Conservation (phyloP, 2,329 filamentous ascomycete species). For the Alternaria hordeiaustralica region DNA sequence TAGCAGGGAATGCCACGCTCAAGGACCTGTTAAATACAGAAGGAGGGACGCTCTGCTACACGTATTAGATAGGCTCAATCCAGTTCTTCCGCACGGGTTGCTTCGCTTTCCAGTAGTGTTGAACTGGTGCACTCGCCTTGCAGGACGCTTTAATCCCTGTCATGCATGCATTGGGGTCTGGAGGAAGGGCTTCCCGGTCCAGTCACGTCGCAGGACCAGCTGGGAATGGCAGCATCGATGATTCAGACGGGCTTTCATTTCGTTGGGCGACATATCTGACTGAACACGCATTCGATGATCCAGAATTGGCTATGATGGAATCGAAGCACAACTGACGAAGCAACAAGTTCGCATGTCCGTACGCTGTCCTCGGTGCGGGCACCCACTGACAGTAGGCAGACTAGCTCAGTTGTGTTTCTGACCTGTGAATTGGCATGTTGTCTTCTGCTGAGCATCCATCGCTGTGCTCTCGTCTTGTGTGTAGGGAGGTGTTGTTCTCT, state of each 20-base stretch:
- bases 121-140: background rate
- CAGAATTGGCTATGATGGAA: background rate
- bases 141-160: background rate
- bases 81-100: background rate
- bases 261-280: background rate
- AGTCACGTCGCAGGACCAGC: background rate
- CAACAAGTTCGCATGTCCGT: background rate
- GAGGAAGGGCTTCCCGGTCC: background rate
- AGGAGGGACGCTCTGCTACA: conserved; percentile 28
- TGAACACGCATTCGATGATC: background rate
- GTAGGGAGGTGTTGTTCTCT: background rate
- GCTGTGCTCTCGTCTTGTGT: background rate
- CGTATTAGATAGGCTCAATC: conserved; percentile 16
- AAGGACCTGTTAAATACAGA: conserved; percentile 36
- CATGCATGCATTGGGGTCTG: background rate
- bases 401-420: background rate
- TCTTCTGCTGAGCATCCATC: background rate
- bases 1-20: conserved; percentile 37
- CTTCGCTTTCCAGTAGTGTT: background rate
- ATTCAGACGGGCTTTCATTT: background rate
- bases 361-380: background rate
- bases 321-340: background rate
- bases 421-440: background rate
- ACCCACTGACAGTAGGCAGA: background rate
- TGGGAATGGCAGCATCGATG: background rate